phyloP scores from a whole-genome alignment of 441 rosid species.

The Jatropha podagrica region DNA sequence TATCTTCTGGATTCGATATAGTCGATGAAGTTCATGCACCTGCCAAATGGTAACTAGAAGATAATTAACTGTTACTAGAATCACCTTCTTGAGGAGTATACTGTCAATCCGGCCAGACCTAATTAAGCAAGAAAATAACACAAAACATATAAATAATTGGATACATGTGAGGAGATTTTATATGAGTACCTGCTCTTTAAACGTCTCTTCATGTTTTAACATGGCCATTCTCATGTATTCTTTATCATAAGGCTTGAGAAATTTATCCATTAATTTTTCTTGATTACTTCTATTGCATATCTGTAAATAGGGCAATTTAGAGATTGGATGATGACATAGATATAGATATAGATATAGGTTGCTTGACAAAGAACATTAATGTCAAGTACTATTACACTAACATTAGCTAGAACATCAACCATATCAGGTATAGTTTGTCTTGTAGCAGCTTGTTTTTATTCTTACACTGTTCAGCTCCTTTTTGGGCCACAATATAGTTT shows the following conservation, averaged over 20 bases:
- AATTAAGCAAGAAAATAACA: no score
- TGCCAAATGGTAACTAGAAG: conserved; percentile 19
- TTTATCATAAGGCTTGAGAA: conserved; percentile 69
- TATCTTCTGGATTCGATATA: conserved; percentile 75
- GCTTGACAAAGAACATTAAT: conserved; percentile 18
- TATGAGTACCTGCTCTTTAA: conserved; percentile 75
- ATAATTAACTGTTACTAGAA: no score
- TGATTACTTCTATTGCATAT: not conserved
- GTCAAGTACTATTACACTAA: conserved; percentile 12
- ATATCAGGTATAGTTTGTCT: conserved; percentile 36
- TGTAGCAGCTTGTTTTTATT: conserved; percentile 31
- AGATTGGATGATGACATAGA: not conserved
- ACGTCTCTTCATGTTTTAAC: conserved; percentile 93
- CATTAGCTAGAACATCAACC: conserved; percentile 12
- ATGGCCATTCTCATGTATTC: conserved; percentile 93
- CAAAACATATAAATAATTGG: no score
- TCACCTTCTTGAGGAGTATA: no score
- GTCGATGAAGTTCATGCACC: conserved; percentile 92
- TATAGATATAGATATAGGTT: not conserved
- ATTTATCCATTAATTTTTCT: conserved; percentile 63
- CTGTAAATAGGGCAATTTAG: conserved; percentile 18
- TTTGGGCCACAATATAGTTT: conserved; percentile 43
- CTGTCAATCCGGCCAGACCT: no score
- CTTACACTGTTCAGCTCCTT: conserved; percentile 5
- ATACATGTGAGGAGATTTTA: no score